phyloP scores from a whole-genome alignment of 768 basidiomycete genomes.

The Rhizopogon vulgaris region DNA sequence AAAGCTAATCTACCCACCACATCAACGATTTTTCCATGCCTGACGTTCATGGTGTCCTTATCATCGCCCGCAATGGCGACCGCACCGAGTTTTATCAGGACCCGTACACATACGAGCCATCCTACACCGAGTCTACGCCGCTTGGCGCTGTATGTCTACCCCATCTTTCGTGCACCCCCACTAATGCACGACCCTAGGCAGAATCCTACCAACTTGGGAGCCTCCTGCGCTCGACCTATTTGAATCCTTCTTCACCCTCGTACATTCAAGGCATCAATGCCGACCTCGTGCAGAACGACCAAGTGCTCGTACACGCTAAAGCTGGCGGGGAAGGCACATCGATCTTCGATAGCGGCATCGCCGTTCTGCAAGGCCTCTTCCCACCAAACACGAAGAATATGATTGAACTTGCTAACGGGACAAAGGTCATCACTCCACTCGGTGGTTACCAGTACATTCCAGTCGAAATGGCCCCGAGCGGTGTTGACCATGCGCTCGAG shows the following conservation, averaged over 20 bases:
- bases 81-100: constrained; percentile 66
- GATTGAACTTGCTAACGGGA: constrained; percentile 73
- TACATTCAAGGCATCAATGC: constrained; percentile 64
- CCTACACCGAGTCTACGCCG: constrained; percentile 65
- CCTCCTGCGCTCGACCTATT: constrained; percentile 57
- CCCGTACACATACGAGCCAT: constrained; percentile 58
- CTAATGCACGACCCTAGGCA: constrained; percentile 33
- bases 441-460: constrained; percentile 86
- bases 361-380: constrained; percentile 78
- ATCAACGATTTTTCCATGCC: constrained; percentile 4
- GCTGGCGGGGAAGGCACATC: constrained; percentile 74
- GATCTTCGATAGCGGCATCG: constrained; percentile 80
- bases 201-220: constrained; percentile 64
- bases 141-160: constrained; percentile 56
- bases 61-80: constrained; percentile 75
- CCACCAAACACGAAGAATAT: constrained; percentile 67
- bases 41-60: constrained; percentile 68
- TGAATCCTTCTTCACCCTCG: constrained; percentile 57
- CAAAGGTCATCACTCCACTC: constrained; percentile 65
- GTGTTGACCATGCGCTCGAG: constrained; percentile 72
- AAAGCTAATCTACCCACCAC: not conserved
- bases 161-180: not conserved
- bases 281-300: constrained; percentile 60
- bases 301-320: constrained; percentile 74
- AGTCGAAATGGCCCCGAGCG: constrained; percentile 43